Evolutionary conservation across 805 yeast genomes (phyloP), one percentile per base, ranked within the genome.

Genomic region (Hanseniaspora osmophila): DNA sequence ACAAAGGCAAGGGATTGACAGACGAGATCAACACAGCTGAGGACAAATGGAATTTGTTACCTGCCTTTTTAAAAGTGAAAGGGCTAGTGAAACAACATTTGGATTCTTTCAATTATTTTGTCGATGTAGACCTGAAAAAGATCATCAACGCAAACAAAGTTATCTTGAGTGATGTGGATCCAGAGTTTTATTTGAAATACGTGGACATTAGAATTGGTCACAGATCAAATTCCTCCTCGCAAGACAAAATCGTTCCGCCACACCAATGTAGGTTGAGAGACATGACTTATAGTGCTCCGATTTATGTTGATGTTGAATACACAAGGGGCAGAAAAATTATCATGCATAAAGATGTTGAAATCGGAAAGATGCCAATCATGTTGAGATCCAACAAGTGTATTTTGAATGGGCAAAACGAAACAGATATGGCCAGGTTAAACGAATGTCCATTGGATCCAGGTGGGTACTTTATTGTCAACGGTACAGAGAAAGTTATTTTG

Each of bases 281-380:
- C 57, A 71, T 88, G 68, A 86, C 96, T 0, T 90, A 90, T 57
- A 80, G 94, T 40, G 96, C 97, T 1, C 96, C 96, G 1, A 84
- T 90, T 35, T 84, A 80, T 55, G 98, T 90, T 42, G 98, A 92
- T 65, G 95, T 92, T 19, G 98, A 92, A 59, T 92, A 92, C 60
- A 92, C 97, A 0, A 74, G 96, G 60, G 98, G 97, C 33, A 72
- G 90, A 51, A 87, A 86, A 62, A 84, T 92, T 61, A 84, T 90
- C 53, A 77, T 85, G 70, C 90, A 86, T 54, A 74, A 83, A 55
- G 94, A 86, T 58, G 74, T 92, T 49, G 96, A 88, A 60, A 90
- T 92, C 49, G 99, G 98, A 33, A 76, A 95, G 58, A 92, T 92
- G 96, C 98, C 98, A n/a, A 80, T 92, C 56, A 92, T 92, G 98